Conservation (phyloP, 2,329 filamentous ascomycete genomes). For the Ophiognomonia clavigignenti-juglandacearum region DNA sequence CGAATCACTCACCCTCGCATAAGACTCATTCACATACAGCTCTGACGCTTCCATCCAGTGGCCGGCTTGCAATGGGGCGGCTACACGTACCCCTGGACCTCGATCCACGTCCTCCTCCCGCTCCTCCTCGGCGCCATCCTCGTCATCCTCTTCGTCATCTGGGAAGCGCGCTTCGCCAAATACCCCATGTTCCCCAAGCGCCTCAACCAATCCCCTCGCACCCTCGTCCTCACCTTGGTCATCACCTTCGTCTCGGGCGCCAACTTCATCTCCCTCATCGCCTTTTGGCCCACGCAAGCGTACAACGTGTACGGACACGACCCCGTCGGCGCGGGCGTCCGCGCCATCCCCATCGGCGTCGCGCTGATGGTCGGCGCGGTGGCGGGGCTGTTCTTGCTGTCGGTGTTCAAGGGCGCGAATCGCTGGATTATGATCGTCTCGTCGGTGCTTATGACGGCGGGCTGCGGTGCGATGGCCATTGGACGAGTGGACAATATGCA, state of each 20-base stretch:
- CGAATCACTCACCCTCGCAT: background rate
- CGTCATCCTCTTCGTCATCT: constrained; percentile 30
- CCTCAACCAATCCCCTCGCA: constrained; percentile 39
- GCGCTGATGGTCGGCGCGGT: constrained; percentile 58
- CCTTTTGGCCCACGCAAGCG: constrained; percentile 61
- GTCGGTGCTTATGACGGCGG: constrained; percentile 61
- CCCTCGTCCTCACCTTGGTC: constrained; percentile 46
- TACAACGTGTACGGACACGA: constrained; percentile 64
- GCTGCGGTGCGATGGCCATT: constrained; percentile 49
- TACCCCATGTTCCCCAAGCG: constrained; percentile 39
- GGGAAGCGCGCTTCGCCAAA: constrained; percentile 31
- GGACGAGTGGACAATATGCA: constrained; percentile 47
- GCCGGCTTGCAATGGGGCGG: constrained; percentile 39
- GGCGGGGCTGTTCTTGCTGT: constrained; percentile 53
- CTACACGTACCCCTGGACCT: constrained; percentile 32
- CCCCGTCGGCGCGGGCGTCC: constrained; percentile 58
- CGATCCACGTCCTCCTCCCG: constrained; percentile 32
- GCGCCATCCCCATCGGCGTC: constrained; percentile 60
- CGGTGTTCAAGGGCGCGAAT: constrained; percentile 51
- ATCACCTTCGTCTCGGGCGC: constrained; percentile 56
- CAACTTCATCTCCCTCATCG: constrained; percentile 51
- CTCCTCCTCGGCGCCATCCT: constrained; percentile 35
- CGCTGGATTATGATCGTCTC: constrained; percentile 55
- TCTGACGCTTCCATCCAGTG: constrained; percentile 23
- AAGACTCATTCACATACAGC: too few relatives aligned